Evolutionary conservation across 75 land plant genomes (phyloP).

Genomic region (Pseudotsuga menziesii): DNA sequence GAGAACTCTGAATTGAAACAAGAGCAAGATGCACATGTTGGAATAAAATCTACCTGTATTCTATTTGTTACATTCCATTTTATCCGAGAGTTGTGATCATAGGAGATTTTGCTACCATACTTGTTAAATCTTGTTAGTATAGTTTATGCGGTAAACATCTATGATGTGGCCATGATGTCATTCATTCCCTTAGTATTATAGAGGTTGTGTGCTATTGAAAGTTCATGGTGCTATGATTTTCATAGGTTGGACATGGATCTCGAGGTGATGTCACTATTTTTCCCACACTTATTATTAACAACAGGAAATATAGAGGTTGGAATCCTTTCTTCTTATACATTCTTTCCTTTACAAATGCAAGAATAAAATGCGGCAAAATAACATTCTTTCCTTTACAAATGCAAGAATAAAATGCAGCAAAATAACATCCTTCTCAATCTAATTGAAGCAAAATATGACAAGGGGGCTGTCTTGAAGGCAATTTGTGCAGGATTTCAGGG

Average conservation of each 20-base stretch:
- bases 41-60: neutral
- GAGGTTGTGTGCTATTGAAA: too few species aligned
- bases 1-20: constrained; percentile 41
- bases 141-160: neutral
- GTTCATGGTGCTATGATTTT: too few species aligned
- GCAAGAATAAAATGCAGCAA: too few species aligned
- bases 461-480: too few species aligned
- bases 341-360: too few species aligned
- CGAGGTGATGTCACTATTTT: constrained; percentile 94
- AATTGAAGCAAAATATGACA: too few species aligned
- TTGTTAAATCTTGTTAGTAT: neutral
- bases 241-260: constrained; percentile 79
- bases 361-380: too few species aligned
- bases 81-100: neutral
- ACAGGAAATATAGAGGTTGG: constrained; percentile 23
- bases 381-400: too few species aligned
- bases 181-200: neutral
- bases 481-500: too few species aligned
- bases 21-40: constrained; percentile 85
- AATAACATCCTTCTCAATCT: too few species aligned
- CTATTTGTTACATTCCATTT: neutral
- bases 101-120: neutral
- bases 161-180: neutral
- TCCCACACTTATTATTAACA: constrained; percentile 87
- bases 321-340: constrained; percentile 4